Percentiles rank a stretch among this genome's conserved stretches.
These are phyloP conservation scores for Neonectria neomacrospora DNA, from an alignment of 2,329 filamentous ascomycete genomes.

Conservation along the genomic window DNA sequence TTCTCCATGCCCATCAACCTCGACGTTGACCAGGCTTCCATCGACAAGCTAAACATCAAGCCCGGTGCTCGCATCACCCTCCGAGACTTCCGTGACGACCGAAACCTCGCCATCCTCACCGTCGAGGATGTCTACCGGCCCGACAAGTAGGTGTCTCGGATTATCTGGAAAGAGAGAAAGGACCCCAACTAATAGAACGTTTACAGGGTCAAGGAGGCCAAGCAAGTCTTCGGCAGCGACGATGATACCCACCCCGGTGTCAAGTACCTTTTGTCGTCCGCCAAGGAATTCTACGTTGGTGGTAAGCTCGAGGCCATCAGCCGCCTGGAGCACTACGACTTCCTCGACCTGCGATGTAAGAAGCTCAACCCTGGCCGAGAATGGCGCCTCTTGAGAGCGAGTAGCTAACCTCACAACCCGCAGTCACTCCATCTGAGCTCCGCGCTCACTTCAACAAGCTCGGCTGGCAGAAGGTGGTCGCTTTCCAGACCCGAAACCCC, in stretches of 20 bases:
- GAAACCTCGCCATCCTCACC: conserved; percentile 93
- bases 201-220: conserved; percentile 82
- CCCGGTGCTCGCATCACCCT: conserved; percentile 85
- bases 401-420: conserved; percentile 25
- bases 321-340: conserved; percentile 98
- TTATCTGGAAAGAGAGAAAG: neutral
- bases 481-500: conserved; percentile 98
- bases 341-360: conserved; percentile 93
- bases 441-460: conserved; percentile 99
- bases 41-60: conserved; percentile 81
- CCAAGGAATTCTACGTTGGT: conserved; percentile 90
- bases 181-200: conserved; percentile 33
- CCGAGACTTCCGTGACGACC: conserved; percentile 95
- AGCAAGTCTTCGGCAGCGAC: conserved; percentile 92
- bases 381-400: neutral
- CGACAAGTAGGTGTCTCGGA: conserved; percentile 78
- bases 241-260: conserved; percentile 92
- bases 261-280: conserved; percentile 84
- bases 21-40: conserved; percentile 79
- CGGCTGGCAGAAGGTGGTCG: conserved; percentile 96
- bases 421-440: conserved; percentile 92
- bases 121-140: conserved; percentile 96
- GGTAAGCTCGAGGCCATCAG: conserved; percentile 96
- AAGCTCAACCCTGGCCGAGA: conserved; percentile 19
- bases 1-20: conserved; percentile 98